Evolutionary conservation across 257 asterid species (phyloP).

Genomic region (Lycium ferocissimum): DNA sequence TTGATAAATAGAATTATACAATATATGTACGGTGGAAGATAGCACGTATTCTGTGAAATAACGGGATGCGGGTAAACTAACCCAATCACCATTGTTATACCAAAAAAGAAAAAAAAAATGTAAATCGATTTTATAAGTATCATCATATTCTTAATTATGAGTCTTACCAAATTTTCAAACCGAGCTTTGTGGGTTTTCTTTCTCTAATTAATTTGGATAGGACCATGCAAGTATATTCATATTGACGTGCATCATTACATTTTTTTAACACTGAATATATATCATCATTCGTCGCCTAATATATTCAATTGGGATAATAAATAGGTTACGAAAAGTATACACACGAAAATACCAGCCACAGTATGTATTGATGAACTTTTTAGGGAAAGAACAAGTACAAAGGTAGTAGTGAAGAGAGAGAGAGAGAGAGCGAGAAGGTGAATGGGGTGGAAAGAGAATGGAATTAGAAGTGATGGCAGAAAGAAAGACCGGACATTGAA

Average conservation of each 20-base stretch:
- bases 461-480: slow-evolving; percentile 24
- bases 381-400: slow-evolving; percentile 28
- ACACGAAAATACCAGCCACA: background rate
- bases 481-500: slow-evolving; percentile 23
- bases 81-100: background rate
- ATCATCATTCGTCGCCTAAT: background rate
- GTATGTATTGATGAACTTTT: background rate
- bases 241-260: too few species aligned
- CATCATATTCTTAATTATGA: background rate
- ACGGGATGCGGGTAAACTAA: background rate
- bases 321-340: background rate
- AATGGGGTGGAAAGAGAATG: background rate
- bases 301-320: background rate
- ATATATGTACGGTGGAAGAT: background rate
- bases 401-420: background rate
- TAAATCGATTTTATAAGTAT: background rate
- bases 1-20: background rate
- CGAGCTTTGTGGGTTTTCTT: background rate
- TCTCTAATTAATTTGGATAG: background rate
- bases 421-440: background rate
- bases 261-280: too few species aligned
- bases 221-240: too few species aligned
- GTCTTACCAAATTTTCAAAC: background rate
- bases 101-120: background rate
- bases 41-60: background rate